These are phyloP conservation scores for Fusarium paranaense DNA, from an alignment of 2,329 filamentous ascomycete genomes.

Conservation along the genomic window DNA sequence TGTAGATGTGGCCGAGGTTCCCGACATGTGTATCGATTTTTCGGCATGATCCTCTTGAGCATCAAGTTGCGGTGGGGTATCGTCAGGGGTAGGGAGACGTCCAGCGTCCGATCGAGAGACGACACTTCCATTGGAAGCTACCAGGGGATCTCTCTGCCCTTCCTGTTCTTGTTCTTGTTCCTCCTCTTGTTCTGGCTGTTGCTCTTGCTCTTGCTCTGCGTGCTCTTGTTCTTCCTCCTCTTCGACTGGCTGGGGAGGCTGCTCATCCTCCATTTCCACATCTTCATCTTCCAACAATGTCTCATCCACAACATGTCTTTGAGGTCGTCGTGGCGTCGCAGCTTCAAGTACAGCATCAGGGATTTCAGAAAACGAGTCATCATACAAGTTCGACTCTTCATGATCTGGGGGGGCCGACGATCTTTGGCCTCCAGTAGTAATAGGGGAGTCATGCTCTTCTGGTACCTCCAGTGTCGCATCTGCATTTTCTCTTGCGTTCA, in stretches of 20 bases:
- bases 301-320: neutral
- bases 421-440: constrained; percentile 10
- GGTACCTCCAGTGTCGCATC: constrained; percentile 14
- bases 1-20: constrained; percentile 9
- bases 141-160: constrained; percentile 9
- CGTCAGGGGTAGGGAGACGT: constrained; percentile 65
- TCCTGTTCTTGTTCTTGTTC: constrained; percentile 24
- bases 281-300: constrained; percentile 17
- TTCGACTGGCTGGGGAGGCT: constrained; percentile 7
- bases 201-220: constrained; percentile 12
- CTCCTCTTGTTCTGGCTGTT: constrained; percentile 18
- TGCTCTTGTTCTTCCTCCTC: constrained; percentile 16
- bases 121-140: constrained; percentile 46
- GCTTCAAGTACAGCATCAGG: constrained; percentile 63
- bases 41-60: constrained; percentile 31
- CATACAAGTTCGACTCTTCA: constrained; percentile 54
- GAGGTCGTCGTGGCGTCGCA: constrained; percentile 56
- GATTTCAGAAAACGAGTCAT: constrained; percentile 70
- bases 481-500: constrained; percentile 41
- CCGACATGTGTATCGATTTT: constrained; percentile 33
- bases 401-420: constrained; percentile 31
- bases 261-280: constrained; percentile 25
- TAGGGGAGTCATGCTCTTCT: constrained; percentile 12
- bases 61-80: constrained; percentile 58
- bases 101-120: constrained; percentile 54